Evolutionary conservation across 2,329 filamentous ascomycete species (phyloP), one percentile per base, ranked within the genome.

Genomic region (Delphinella strobiligena): DNA sequence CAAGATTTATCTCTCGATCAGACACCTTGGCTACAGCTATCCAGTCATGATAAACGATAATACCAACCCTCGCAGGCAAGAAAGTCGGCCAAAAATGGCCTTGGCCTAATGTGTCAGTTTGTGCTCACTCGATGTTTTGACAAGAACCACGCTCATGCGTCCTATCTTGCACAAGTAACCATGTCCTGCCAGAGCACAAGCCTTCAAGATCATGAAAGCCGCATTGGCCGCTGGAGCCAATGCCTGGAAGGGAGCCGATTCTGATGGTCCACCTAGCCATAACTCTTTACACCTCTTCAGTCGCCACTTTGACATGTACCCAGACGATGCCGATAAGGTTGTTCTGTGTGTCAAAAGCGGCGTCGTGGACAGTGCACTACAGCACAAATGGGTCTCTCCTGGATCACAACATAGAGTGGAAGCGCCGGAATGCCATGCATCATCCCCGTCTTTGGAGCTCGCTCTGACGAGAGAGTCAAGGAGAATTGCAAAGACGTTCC

Each of bases 401-500:
- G 80, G 79, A 59, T 75, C 2, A 49, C 66, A 33, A 59, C 66
- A 2, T 59, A 76, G 31, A 69, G 65, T 31, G 61, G 59, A 37
- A 63, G 62, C 27, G 64, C 70, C 4, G 74, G 70, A 30, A 67
- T 72, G 66, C 72, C 71, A 17, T 57, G 51, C 24, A 71, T 82
- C 45, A 71, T 83, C 37, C 78, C 78, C 5, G 81, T 83, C 44
- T 79, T 79, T 0, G 79, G 79, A 2, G 72, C 78, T 7, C 74
- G 72, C 1, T 74, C 66, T 3, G 62, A 60, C 8, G 66, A 61
- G 27, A 65, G 77, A 17, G 66, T 82, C 10, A 49, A 61, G n/a
- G 78, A 82, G 63, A 83, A 83, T n/a, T n/a, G n/a, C n/a, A n/a
- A n/a, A n/a, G n/a, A n/a, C n/a, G n/a, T n/a, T n/a, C n/a, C n/a